Evolutionary conservation across 345 rosid species (phyloP), one percentile per base, ranked within the genome.

Genomic region (Geranium brycei): DNA sequence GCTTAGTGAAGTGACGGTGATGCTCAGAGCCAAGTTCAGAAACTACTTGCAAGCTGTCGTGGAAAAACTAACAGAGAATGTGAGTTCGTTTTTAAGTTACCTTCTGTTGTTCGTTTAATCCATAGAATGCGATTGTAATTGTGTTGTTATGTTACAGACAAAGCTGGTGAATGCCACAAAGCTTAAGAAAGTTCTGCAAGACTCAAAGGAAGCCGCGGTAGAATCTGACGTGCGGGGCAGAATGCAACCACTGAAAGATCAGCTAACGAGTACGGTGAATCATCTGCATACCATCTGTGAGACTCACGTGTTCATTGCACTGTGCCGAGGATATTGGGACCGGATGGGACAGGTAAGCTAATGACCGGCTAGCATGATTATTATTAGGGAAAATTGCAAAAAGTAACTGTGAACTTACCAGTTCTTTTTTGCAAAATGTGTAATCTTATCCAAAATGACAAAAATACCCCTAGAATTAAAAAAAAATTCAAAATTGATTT

Each of bases 301-400:
- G 80, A 79, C 84, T 65, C 85, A 79, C 16, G 95, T 93, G 17
- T 93, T 93, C 75, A 76, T 88, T 41, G 84, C 91, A 31, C 76
- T 93, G 59, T 88, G 91, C 56, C 83, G 97, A 47, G 95, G 96
- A 58, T 93, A 82, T 67, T 93, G 99, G 99, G 99, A 93, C 68
- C 87, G 87, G 57, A 88, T 88, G 88, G 98, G 98, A 68, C 93
- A 84, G 86, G 98, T 87, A 66, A 75, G 68, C 11, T 8, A 17
- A 58, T 8, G 11, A 30, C 31, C 28, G 28, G 2, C 28, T 23
- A 2, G 28, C n/a, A n/a, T 23, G 1, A 23, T 23, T 0, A 23
- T 23, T 23, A 23, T 23, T 23, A 23, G 2, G 28, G 28, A 23
- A 23, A 23, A 23, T 23, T 23, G 28, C 2, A 23, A 23, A 23